Conservation (phyloP, 1,284 basidiomycete genomes). For the Marasmius fiardii region DNA sequence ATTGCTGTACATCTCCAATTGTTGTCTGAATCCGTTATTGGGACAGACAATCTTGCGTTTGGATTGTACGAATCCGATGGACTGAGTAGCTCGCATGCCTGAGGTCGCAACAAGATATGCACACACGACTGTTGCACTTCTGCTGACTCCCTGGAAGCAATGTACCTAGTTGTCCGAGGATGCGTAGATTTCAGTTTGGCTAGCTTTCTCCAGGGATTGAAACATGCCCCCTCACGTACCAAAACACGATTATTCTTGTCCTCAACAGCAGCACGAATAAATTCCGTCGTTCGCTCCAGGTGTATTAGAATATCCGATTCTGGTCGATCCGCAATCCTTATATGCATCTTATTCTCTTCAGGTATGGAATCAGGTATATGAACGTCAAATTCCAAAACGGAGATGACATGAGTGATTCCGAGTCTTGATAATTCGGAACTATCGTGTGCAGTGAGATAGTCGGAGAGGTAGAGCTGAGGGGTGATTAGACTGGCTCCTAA, state of each 20-base stretch:
- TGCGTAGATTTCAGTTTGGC: constrained; percentile 23
- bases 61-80: constrained; percentile 52
- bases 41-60: constrained; percentile 60
- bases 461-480: constrained; percentile 65
- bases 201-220: no score
- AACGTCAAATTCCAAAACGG: constrained; percentile 49
- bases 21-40: constrained; percentile 62
- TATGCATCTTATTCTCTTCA: constrained; percentile 44
- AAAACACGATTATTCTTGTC: constrained; percentile 56
- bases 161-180: constrained; percentile 55
- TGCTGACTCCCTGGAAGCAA: constrained; percentile 79
- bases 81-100: constrained; percentile 49
- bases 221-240: no score
- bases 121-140: constrained; percentile 78
- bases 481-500: constrained; percentile 43
- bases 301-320: constrained; percentile 55
- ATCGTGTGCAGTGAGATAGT: constrained; percentile 51
- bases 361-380: constrained; percentile 45
- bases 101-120: constrained; percentile 74
- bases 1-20: constrained; percentile 35
- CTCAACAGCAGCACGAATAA: constrained; percentile 55
- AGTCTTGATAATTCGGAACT: constrained; percentile 41
- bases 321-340: constrained; percentile 51
- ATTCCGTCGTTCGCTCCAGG: constrained; percentile 60
- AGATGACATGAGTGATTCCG: constrained; percentile 70